Evolutionary conservation across 352 stramenopile species (phyloP), one percentile per base, ranked within the genome.

Genomic region (Globisporangium canariense): DNA sequence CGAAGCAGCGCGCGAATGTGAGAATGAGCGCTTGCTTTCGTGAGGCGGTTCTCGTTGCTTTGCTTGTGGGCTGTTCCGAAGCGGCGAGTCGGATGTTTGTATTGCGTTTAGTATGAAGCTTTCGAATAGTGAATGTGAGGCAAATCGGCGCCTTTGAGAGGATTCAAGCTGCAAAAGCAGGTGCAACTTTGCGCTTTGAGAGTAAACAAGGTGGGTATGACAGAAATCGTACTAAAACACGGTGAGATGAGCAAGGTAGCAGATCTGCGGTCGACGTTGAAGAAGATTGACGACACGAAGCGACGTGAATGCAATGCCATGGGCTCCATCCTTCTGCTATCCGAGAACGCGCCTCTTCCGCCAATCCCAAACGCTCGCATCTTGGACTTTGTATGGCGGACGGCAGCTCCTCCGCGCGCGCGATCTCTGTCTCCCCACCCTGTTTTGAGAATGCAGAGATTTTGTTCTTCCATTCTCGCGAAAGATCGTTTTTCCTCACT

Each of bases 1-100:
- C 36, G 51, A 58, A 58, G 51, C 51, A 58, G 51, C 30, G 51
- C 51, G 30, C 51, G 51, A 58, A 28, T 58, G 28, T 43, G 55
- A 61, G 38, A 58, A 10, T 45, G 34, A 1, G 32, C 36, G n/a
- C 38, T n/a, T 18, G n/a, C 16, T 40, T 40, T 55, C 22, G 49
- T n/a, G 49, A 32, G 14, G 20, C 16, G 7, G 8, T 55, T 32
- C 49, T 55, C 18, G 22, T 49, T 49, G 11, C 4, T 40, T 46
- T 46, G 40, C 38, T 45, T 18, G 40, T 41, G 36, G 16, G 52
- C 16, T 16, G 45, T 38, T n/a, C 53, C 53, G 18, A 47, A 32
- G 13, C 34, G 25, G 49, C 49, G 25, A 54, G 49, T 4, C 13
- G 20, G 2, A 14, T 36, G 6, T 34, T 32, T 36, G 4, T 36